Evolutionary conservation across 129 eudicot genomes (phyloP), one percentile per base, ranked within the genome.

Genomic region (Sambucus nigra): DNA sequence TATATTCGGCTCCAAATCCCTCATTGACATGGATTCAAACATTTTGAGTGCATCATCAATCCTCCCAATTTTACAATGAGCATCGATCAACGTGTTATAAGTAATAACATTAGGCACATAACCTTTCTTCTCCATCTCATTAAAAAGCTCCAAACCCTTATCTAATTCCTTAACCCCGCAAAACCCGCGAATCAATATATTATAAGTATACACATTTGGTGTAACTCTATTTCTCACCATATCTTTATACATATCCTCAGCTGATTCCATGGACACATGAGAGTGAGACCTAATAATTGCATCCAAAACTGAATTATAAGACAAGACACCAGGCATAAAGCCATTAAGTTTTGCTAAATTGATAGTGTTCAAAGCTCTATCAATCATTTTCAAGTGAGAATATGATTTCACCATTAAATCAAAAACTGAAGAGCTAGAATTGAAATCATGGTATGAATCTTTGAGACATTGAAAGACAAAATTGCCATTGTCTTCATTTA

Each of bases 51-150:
- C 94, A n/a, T 75, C 76, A 24, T 82, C 73, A 31, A 84, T 50
- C 61, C 64, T 69, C 17, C 94, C 80, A 16, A 53, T 29, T 35
- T 80, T 86, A 64, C 95, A 82, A 70, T 76, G 64, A 23, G 76
- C 94, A 73, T 80, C 87, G 0, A 86, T 77, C 58, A 92, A 53
- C 1, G 99, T 92, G 48, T 92, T 92, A 67, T 73, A 86, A 0
- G 99, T 86, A 22, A 92, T 96, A 62, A 86, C 87, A 72, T 82
- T 92, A 3, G 95, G 94, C 63, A 79, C 65, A 53, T 86, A 86
- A 13, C 94, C 96, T 5, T 59, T 72, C 12, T 52, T 79, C 71
- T 73, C 76, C 99, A 92, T 92, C 45, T 72, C 74, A 23, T 46
- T 49, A 8, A 77, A 75, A 28, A 79, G 63, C 4, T 17, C 66